phyloP scores from a whole-genome alignment of 202 grass and related monocot genomes.

The Carex sylvatica region DNA sequence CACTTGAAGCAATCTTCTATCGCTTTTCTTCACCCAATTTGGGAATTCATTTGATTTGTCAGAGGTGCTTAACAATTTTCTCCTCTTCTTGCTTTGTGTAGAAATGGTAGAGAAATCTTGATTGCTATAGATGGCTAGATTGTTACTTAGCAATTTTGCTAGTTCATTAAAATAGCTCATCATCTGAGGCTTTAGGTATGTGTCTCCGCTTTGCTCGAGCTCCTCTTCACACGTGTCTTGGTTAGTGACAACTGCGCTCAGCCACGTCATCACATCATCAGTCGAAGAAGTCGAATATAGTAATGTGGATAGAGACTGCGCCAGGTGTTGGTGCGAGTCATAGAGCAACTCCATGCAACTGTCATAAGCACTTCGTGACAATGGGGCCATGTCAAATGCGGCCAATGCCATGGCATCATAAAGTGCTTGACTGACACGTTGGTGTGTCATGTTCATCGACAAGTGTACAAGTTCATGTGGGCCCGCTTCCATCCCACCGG shows the following conservation, averaged over 20 bases:
- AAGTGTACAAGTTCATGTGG: constrained; percentile 45
- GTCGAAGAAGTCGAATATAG: neutral
- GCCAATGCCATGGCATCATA: constrained; percentile 28
- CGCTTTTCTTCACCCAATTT: constrained; percentile 37
- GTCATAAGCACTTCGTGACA: constrained; percentile 33
- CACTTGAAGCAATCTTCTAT: constrained; percentile 39
- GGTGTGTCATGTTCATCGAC: constrained; percentile 51
- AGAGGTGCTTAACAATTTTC: constrained; percentile 28
- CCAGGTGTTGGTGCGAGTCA: constrained; percentile 34
- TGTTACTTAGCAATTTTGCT: constrained; percentile 49
- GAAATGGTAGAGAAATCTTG: constrained; percentile 40
- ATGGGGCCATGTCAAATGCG: constrained; percentile 9
- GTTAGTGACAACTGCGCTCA: constrained; percentile 55
- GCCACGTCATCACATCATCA: constrained; percentile 56
- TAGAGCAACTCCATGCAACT: constrained; percentile 65
- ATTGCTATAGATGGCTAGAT: constrained; percentile 57
- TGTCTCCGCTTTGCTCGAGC: constrained; percentile 24
- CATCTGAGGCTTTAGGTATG: constrained; percentile 37
- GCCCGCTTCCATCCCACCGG: constrained; percentile 31
- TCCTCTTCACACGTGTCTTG: constrained; percentile 57
- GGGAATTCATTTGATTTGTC: constrained; percentile 33
- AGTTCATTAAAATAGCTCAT: constrained; percentile 38
- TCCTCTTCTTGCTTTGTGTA: constrained; percentile 35
- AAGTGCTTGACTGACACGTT: constrained; percentile 30
- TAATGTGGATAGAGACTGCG: constrained; percentile 26